Evolutionary conservation across 192 early-diverging fungal species (phyloP), one percentile per base, ranked within the genome.

Genomic region (Mortierella alpina): DNA sequence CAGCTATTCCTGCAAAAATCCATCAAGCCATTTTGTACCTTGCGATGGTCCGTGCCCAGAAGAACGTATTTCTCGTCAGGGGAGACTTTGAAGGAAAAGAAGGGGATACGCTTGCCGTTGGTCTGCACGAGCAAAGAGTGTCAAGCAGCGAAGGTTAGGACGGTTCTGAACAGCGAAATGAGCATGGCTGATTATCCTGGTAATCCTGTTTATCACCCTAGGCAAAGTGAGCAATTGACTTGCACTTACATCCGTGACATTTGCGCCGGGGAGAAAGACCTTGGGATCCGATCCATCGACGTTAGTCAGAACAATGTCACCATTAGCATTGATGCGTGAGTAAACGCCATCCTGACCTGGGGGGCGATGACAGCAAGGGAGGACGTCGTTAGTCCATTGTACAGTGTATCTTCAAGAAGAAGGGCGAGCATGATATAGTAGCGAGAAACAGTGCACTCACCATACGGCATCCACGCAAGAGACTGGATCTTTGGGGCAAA

Each of bases 41-140:
- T 88, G 58, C 88, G 88, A 53, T 81, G 70, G 57, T 93, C 86
- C 11, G 92, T 89, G 57, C 85, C 88, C 42, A 97, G 79, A 53
- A 98, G 86, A 20, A 98, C 65, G 70, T 92, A 94, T 68, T 93
- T 81, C 68, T 91, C 86, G 74, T 96, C 95, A 31, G 90, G 82
- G 6, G 96, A 97, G n/a, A 95, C 86, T 11, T 82, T 84, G 75
- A 87, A 92, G 31, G 70, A 67, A 67, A 87, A 86, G 70, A 80
- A 80, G 10, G 70, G 77, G 56, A 80, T 80, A 8, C 59, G 64
- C 18, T 59, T 46, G 9, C 77, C 77, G 23, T 72, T 12, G 17
- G 53, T 23, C 77, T 80, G 46, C 45, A 52, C 4, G 20, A 11
- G 15, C 7, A 31, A 14, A 51, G 31, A 7, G 1, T 48, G 6